These are phyloP conservation scores for Groenewaldozyma tartarivorans DNA, from an alignment of 805 yeast species.

Conservation along the genomic window DNA sequence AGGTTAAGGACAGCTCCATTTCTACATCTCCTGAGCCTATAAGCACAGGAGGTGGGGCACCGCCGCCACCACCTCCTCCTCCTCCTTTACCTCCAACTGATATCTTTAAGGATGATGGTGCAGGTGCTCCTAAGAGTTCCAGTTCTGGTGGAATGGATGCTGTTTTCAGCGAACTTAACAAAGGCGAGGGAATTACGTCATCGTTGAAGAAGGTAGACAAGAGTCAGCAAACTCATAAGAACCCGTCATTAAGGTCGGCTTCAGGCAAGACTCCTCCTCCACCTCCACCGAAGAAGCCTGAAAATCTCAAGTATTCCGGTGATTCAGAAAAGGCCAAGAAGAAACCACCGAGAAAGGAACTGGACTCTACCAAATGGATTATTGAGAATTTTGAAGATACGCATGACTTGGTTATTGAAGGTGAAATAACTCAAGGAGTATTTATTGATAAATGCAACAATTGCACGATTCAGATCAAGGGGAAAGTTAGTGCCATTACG, in stretches of 20 bases:
- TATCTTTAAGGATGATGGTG: slow-evolving; percentile 34
- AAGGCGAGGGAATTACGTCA: slow-evolving; percentile 77
- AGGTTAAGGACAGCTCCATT: slow-evolving; percentile 28
- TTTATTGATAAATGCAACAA: slow-evolving; percentile 76
- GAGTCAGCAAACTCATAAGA: slow-evolving; percentile 89
- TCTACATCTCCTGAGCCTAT: slow-evolving; percentile 23
- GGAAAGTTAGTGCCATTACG: slow-evolving; percentile 85
- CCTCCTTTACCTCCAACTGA: slow-evolving; percentile 81
- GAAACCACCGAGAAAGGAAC: slow-evolving; percentile 54
- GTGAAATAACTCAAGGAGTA: slow-evolving; percentile 77
- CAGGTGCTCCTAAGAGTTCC: slow-evolving; percentile 20
- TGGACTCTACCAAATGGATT: slow-evolving; percentile 83
- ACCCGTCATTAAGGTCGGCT: slow-evolving; percentile 63
- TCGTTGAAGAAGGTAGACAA: slow-evolving; percentile 87
- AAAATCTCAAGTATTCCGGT: slow-evolving; percentile 36
- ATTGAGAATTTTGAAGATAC: slow-evolving; percentile 65
- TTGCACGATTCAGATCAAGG: slow-evolving; percentile 70
- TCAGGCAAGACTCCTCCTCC: slow-evolving; percentile 35
- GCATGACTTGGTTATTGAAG: slow-evolving; percentile 63
- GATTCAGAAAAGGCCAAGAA: slow-evolving; percentile 22
- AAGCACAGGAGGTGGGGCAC: slow-evolving; percentile 31
- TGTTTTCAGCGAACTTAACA: slow-evolving; percentile 81
- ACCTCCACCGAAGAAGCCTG: slow-evolving; percentile 76
- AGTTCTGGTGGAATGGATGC: slow-evolving; percentile 60
- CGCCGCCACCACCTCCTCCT: slow-evolving; percentile 82